Evolutionary conservation across 805 yeast species (phyloP).

Genomic region (Saccharomycopsis sp.): DNA sequence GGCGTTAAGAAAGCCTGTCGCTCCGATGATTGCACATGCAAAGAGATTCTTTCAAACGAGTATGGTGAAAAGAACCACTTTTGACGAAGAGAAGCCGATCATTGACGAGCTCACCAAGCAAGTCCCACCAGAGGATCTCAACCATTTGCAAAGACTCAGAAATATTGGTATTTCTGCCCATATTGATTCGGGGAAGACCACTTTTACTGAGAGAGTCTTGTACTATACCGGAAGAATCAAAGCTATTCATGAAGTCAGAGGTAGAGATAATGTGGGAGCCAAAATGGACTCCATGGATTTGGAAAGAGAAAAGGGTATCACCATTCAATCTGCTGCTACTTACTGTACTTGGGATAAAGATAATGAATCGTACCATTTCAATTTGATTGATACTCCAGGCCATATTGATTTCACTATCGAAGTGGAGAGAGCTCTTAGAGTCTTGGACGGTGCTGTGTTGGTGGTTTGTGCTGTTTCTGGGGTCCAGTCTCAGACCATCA

Average conservation of each 20-base stretch:
- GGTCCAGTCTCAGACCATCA: constrained; percentile 96
- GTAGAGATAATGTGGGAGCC: constrained; percentile 96
- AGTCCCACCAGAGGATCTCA: constrained; percentile 46
- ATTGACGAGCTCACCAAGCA: constrained; percentile 49
- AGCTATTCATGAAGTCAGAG: constrained; percentile 95
- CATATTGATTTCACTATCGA: constrained; percentile 98
- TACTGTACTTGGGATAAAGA: constrained; percentile 93
- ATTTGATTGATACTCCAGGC: constrained; percentile 96
- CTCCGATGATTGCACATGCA: neutral
- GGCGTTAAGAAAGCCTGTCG: neutral
- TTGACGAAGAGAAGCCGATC: constrained; percentile 67
- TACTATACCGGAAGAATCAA: constrained; percentile 96
- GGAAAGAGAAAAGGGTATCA: constrained; percentile 97
- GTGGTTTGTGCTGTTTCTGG: constrained; percentile 99
- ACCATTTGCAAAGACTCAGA: constrained; percentile 56
- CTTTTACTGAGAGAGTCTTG: constrained; percentile 94
- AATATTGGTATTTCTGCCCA: constrained; percentile 98
- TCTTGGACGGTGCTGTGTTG: constrained; percentile 94
- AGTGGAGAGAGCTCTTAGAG: constrained; percentile 97
- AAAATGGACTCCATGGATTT: constrained; percentile 99
- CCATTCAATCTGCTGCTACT: constrained; percentile 98
- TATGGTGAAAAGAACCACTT: constrained; percentile 31
- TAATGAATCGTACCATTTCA: constrained; percentile 67
- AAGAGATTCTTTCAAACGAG: constrained; percentile 32
- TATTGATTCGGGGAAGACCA: constrained; percentile 96